Percentiles rank a stretch among this genome's conserved stretches.
Conservation (phyloP, 176 grass and related monocot genomes). For the Triticum dicoccoides region DNA sequence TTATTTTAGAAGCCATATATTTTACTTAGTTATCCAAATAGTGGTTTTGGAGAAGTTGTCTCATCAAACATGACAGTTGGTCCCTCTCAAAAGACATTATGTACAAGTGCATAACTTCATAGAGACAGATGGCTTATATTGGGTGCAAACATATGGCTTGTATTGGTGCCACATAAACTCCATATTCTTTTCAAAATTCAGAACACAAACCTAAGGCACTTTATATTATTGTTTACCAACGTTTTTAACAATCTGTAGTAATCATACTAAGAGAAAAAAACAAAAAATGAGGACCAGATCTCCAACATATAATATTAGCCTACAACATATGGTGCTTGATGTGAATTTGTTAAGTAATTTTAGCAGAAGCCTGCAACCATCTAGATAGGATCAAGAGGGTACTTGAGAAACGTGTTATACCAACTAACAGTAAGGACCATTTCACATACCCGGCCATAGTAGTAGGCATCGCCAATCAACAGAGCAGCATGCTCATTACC, state of each 20-base stretch:
- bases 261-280: not conserved
- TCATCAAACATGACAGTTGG: conserved; percentile 8
- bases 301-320: not conserved
- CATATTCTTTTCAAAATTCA: not conserved
- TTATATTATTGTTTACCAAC: not conserved
- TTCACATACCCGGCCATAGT: conserved; percentile 91
- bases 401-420: conserved; percentile 16
- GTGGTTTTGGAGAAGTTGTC: not conserved
- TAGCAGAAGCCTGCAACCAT: not conserved
- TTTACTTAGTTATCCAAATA: conserved; percentile 9
- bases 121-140: not conserved
- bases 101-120: not conserved
- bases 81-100: not conserved
- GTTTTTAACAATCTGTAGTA: not conserved
- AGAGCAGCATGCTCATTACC: conserved; percentile 98
- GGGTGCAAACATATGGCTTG: not conserved
- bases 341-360: conserved; percentile 15
- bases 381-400: not conserved
- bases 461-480: conserved; percentile 98
- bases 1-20: not conserved
- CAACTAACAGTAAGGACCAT: conserved; percentile 8
- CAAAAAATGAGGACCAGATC: not conserved
- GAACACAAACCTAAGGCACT: not conserved
- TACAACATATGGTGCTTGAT: conserved; percentile 15
- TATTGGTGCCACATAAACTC: not conserved